phyloP scores from a whole-genome alignment of 164 flowering plant species.

The Aristolochia contorta region DNA sequence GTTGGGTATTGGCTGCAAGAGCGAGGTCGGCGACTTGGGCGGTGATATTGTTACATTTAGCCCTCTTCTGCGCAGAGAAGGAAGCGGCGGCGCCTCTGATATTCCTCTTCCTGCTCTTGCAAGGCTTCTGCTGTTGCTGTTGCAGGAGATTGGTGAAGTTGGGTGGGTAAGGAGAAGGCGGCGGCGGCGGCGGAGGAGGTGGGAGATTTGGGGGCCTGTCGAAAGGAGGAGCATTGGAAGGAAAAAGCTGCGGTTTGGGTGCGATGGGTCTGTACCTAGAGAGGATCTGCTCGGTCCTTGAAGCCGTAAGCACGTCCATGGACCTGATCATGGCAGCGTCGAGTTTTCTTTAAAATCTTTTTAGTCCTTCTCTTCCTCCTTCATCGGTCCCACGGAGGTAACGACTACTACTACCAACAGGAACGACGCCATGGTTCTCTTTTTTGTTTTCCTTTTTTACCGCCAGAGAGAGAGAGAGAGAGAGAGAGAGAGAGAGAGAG shows the following conservation, averaged over 20 bases:
- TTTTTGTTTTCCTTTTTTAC: background rate
- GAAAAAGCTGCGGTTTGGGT: constrained; percentile 55
- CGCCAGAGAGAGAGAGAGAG: background rate
- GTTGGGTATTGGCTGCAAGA: constrained; percentile 11
- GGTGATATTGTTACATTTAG: constrained; percentile 8
- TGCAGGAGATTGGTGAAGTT: constrained; percentile 10
- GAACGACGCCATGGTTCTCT: background rate
- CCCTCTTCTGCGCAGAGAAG: constrained; percentile 29
- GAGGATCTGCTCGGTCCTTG: constrained; percentile 81
- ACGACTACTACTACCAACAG: too few species aligned
- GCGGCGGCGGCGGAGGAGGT: constrained; percentile 35
- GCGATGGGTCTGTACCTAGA: constrained; percentile 92
- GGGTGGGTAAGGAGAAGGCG: too few species aligned
- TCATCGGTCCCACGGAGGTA: background rate
- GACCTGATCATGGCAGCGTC: constrained; percentile 33
- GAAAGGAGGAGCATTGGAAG: background rate
- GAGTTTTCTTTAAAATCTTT: background rate
- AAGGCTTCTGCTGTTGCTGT: constrained; percentile 31
- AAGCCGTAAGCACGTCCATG: constrained; percentile 28
- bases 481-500: background rate
- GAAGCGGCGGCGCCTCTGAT: constrained; percentile 26
- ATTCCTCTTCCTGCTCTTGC: constrained; percentile 58
- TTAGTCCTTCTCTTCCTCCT: background rate
- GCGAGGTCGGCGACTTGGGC: constrained; percentile 10
- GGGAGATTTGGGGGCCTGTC: constrained; percentile 10